phyloP scores from a whole-genome alignment of 768 basidiomycete genomes.

The Jaapia argillacea region DNA sequence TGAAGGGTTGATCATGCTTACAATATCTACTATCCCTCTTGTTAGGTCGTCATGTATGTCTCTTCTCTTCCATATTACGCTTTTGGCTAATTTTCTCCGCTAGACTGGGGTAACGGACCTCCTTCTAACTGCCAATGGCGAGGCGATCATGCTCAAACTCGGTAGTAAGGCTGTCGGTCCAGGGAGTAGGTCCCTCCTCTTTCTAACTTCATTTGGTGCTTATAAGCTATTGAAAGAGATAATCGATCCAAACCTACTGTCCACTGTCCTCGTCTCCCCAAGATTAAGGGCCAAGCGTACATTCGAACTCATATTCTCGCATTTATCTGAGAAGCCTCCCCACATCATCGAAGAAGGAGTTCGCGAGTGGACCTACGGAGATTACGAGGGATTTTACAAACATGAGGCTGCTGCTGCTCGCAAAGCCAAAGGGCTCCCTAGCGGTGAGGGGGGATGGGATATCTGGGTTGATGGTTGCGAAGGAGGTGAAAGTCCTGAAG shows the following conservation, averaged over 20 bases:
- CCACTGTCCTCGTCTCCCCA: background rate
- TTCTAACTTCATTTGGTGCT: background rate
- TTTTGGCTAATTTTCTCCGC: background rate
- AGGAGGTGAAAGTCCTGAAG: constrained; percentile 29
- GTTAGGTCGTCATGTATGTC: background rate
- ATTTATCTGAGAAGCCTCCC: constrained; percentile 19
- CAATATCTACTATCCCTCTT: too few relatives aligned
- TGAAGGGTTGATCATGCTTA: too few relatives aligned
- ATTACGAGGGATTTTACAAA: constrained; percentile 19
- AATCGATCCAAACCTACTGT: background rate
- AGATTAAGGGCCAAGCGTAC: background rate
- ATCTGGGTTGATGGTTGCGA: constrained; percentile 34
- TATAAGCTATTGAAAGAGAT: background rate
- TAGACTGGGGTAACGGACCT: constrained; percentile 33
- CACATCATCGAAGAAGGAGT: constrained; percentile 4
- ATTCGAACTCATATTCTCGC: background rate
- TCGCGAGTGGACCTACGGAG: constrained; percentile 30
- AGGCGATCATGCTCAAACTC: constrained; percentile 24
- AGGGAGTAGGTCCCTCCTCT: background rate
- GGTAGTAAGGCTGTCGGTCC: constrained; percentile 25
- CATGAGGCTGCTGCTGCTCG: constrained; percentile 4
- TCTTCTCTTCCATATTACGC: background rate
- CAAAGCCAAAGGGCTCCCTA: constrained; percentile 16
- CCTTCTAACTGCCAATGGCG: constrained; percentile 31
- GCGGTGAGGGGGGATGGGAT: constrained; percentile 23